These are phyloP conservation scores for Xylariales sp. DNA, from an alignment of 2,329 filamentous ascomycete species.

Conservation along the genomic window DNA sequence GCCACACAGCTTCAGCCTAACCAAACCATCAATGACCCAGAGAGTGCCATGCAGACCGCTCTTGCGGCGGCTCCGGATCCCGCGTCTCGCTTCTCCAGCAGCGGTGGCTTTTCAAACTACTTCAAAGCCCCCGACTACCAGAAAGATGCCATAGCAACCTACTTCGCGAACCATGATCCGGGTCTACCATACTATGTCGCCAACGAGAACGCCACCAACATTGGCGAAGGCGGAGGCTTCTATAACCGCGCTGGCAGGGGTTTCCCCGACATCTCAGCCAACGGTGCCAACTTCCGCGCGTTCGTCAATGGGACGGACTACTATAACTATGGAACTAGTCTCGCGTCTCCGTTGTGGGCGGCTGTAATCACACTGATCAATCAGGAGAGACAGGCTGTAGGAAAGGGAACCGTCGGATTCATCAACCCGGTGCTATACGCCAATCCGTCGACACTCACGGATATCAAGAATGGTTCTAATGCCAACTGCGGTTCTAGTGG, in stretches of 20 bases:
- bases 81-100: slow-evolving; percentile 9
- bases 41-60: not conserved
- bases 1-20: slow-evolving; percentile 18
- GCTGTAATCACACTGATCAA: slow-evolving; percentile 19
- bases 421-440: slow-evolving; percentile 11
- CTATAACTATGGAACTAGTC: slow-evolving; percentile 14
- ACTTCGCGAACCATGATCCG: slow-evolving; percentile 36
- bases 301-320: slow-evolving; percentile 5
- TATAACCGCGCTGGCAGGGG: slow-evolving; percentile 30
- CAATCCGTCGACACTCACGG: slow-evolving; percentile 11
- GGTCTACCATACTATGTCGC: slow-evolving; percentile 18
- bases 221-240: slow-evolving; percentile 23
- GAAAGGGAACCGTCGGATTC: slow-evolving; percentile 10
- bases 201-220: slow-evolving; percentile 26
- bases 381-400: slow-evolving; percentile 1
- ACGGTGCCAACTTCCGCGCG: slow-evolving; percentile 44
- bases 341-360: slow-evolving; percentile 17
- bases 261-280: slow-evolving; percentile 30
- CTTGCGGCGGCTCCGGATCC: slow-evolving; percentile 5
- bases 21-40: slow-evolving; percentile 1
- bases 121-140: slow-evolving; percentile 39
- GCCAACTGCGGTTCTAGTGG: slow-evolving; percentile 25
- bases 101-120: slow-evolving; percentile 17
- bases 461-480: slow-evolving; percentile 9
- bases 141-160: slow-evolving; percentile 29